Evolutionary conservation across 2,329 filamentous ascomycete genomes (phyloP).

Genomic region (Hypoxylon rubiginosum): DNA sequence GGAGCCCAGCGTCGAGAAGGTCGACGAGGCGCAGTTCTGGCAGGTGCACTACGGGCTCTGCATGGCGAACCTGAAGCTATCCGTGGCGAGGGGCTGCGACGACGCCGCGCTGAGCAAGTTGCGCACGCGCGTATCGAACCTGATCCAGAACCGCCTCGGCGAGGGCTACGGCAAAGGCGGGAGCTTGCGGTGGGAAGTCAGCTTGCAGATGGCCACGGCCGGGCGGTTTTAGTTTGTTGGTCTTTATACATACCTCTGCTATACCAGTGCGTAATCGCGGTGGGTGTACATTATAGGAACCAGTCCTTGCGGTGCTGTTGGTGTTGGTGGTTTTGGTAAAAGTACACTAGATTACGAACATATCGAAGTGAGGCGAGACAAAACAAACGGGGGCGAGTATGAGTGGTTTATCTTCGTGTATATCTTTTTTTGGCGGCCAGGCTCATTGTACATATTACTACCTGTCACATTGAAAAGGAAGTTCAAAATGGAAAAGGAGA

Average conservation of each 20-base stretch:
- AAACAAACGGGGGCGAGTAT: constrained; percentile 2
- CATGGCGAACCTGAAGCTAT: constrained; percentile 92
- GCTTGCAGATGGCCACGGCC: constrained; percentile 76
- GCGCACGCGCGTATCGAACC: constrained; percentile 79
- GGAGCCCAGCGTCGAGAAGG: constrained; percentile 79
- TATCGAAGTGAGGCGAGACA: constrained; percentile 5
- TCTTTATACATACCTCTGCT: neutral
- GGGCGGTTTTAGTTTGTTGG: constrained; percentile 25
- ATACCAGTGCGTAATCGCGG: neutral
- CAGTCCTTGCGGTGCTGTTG: neutral
- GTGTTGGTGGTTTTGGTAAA: constrained; percentile 9
- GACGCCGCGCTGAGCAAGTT: constrained; percentile 80
- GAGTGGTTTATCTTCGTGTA: constrained; percentile 27
- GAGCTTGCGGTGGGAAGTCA: constrained; percentile 92
- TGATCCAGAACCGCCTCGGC: constrained; percentile 88
- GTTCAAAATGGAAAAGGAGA: neutral
- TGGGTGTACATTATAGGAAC: constrained; percentile 7
- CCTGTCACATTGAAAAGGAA: constrained; percentile 1
- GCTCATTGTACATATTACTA: constrained; percentile 29
- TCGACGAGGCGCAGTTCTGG: constrained; percentile 97
- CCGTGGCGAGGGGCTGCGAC: constrained; percentile 73
- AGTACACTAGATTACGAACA: constrained; percentile 21
- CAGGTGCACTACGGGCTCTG: constrained; percentile 97
- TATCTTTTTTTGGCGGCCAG: constrained; percentile 18
- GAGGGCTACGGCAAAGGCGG: constrained; percentile 87